Base-by-base conservation (phyloP, 345 rosid species). In the Hibiscus tridactylites region DNA sequence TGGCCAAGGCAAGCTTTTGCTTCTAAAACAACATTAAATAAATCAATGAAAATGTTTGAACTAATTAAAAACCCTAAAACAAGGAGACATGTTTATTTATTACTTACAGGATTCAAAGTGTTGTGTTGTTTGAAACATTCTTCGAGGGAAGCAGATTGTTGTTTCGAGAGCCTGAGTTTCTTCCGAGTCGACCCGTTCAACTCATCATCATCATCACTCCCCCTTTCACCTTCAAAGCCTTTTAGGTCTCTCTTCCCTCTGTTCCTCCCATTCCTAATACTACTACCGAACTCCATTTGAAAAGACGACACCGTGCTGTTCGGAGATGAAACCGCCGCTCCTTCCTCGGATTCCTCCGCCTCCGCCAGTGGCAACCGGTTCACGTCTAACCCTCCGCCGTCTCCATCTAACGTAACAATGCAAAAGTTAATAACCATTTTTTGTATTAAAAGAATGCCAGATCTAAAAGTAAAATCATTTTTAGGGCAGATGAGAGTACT, bases 111-210 rank as follows among this genome's bases (percentile, higher is more conserved):
- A 81, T 88, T 90, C 61, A 91, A 93, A 16, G 96, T 91, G 37
- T 66, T 88, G 79, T 94, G 97, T 75, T 91, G 92, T 82, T 88
- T 91, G 85, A 94, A 94, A 74, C 93, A 87, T 56, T 90, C 96
- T 82, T 94, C 98, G n/a, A 94, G 98, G 79, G 91, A 88, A 80
- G 93, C 95, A 37, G 98, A 91, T 71, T 91, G 97, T 29, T 91
- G 91, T 70, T 91, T 91, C 21, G 97, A 87, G 42, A 94, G 91
- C 70, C 97, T 88, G 26, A 94, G 96, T 80, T 94, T 94, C 87
- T 96, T 96, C 83, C 99, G 83, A 17, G 92, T 84, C 59, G 77
- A 81, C 5, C 96, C 96, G 71, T 91, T 92, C 37, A 4, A 50
- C 17, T 96, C 99, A 13, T 92, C 99, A 50, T 92, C 99, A 58